Base-by-base conservation (phyloP, 495 filamentous ascomycete species). In the Mytilinidion resinicola region DNA sequence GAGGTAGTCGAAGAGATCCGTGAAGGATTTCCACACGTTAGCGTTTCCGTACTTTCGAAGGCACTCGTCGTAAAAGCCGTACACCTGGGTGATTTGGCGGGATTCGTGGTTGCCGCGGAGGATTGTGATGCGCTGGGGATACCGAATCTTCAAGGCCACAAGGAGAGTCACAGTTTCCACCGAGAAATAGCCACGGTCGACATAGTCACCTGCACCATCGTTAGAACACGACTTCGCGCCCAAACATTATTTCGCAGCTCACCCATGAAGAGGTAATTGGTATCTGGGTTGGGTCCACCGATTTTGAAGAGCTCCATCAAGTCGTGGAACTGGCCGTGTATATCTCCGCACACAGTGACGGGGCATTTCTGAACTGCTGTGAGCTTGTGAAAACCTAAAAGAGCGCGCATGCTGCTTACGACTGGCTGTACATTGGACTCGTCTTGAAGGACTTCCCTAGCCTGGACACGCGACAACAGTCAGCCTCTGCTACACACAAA, bases 1-100 rank as follows among this genome's bases (percentile, higher is more conserved):
- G 41, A 98, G 90, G 76, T 91, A 98, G 77, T 98, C 93, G 78
- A 98, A 97, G 36, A 98, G 85, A 72, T 98, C 93, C 66, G 93
- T 97, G 74, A 97, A 98, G 77, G 88, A 96, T 81, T 96, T 96
- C 93, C 93, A 98, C 63, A 98, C 93, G 70, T 96, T 97, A 61
- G 93, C 93, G 70, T 48, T 93, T 52, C 93, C 93, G 69, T 98
- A 98, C 74, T 98, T 98, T 41, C 95, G 86, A 51, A 96, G 78
- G 67, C 93, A 98, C 70, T 98, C 93, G 67, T 98, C 93, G 76
- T 98, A 98, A 77, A 98, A 98, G 48, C 93, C 93, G 71, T 98
- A 98, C 33, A 98, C 93, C 5, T 88, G 95, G 19, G 93, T 98
- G 69, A 98, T 98, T 69, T 98, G 93, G 38, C 93, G 82, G 10